Evolutionary conservation across 2,329 filamentous ascomycete species (phyloP), one percentile per base, ranked within the genome.

Genomic region (Pestalotiopsis sp.): DNA sequence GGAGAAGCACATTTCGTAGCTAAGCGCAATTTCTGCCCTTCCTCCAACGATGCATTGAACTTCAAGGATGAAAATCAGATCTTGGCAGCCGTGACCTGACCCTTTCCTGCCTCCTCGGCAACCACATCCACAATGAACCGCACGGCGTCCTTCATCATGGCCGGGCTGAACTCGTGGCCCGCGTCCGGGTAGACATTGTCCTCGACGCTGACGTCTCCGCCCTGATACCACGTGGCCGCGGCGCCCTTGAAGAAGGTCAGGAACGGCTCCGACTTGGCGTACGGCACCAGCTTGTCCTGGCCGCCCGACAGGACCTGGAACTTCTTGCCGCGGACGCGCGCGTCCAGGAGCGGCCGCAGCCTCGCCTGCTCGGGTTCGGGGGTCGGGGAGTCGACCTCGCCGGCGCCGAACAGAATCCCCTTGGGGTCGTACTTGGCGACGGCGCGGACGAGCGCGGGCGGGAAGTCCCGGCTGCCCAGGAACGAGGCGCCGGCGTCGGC

Each of bases 401-500:
- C 75, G 1, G 85, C 83, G 60, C 88, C 87, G 4, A 97, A 90
- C 11, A 97, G 80, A 6, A 96, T 82, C 1, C 88, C 91, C 23
- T 91, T 92, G 0, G 95, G 94, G 74, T 99, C 96, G 69, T 86
- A 88, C 67, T 86, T 86, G 25, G 85, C 81, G 38, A 94, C 87
- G 0, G 89, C 85, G 1, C 86, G 80, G 1, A 95, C 81, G 6
- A 98, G 86, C 0, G 89, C 85, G 0, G 80, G 78, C 0, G 95
- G 95, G 74, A 98, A 97, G 75, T 95, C 92, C 52, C 81, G 82
- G 68, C 92, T 94, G 2, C 94, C 93, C 0, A 97, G 76, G 75
- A 98, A 97, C 0, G 85, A 80, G 0, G 83, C 79, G 0, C 90
- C 91, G 0, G 85, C 84, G 17, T 87, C 82, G 13, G 85, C 84